Base-by-base conservation (phyloP, 768 basidiomycete species). In the Suillus decipiens region DNA sequence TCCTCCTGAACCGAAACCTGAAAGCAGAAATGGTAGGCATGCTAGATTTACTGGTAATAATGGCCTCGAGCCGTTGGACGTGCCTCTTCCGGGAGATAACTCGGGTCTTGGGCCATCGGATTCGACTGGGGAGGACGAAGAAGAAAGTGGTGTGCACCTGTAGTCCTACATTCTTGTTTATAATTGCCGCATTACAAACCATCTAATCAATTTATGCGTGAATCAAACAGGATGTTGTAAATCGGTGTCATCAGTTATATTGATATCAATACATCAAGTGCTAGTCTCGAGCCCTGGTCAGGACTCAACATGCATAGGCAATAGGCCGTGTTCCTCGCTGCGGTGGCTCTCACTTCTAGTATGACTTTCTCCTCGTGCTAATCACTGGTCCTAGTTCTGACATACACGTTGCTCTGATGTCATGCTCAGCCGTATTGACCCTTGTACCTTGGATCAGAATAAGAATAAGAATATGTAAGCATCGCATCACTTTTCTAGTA, bases 51-150 rank as follows among this genome's bases (percentile, higher is more conserved):
- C 56, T 7, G 6, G 56, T 57, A 24, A 39, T 57, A 57, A 41
- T 57, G 56, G 56, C 11, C 56, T 41, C 39, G 39, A 41, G 56
- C 39, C 39, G 11, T 31, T 57, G 56, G 56, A 57, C 39, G 39
- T 37, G 11, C 39, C 39, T 17, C 39, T 24, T 24, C 24, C 9
- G 34, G 15, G 37, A 39, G 55, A 31, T 10, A 57, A 17, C 56
- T 57, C 39, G 28, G 17, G 28, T 11, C 24, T 17, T 57, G 39
- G 11, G 11, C 5, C 39, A 57, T 41, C 56, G 24, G 15, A 39
- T 42, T 31, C 28, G 3, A n/a, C 56, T 12, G 56, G 24, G 24
- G 56, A 57, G 24, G 10, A 11, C 19, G 24, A 57, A 28, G 9
- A 28, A 39, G 37, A 57, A 11, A 24, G 24, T 10, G 55, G 55